phyloP scores from a whole-genome alignment of 257 asterid genomes.

The Salvia splendens region DNA sequence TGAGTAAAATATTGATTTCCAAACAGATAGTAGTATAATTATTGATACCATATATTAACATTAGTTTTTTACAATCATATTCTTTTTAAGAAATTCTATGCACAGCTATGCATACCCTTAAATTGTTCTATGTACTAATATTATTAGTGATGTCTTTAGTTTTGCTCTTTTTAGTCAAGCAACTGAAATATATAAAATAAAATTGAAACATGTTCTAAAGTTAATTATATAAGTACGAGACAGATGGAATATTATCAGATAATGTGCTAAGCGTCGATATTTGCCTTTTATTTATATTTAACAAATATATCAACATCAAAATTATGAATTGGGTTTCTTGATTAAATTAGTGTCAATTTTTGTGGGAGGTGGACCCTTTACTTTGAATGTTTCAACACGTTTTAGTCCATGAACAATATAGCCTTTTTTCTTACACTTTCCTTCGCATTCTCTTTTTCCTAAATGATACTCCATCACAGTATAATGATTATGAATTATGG shows the following conservation, averaged over 20 bases:
- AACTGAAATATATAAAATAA: not conserved
- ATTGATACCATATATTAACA: not conserved
- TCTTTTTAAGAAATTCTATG: not conserved
- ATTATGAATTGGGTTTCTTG: constrained; percentile 20
- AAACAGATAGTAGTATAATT: not conserved
- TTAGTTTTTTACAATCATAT: not conserved
- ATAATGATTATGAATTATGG: not conserved
- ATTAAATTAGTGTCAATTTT: constrained; percentile 32
- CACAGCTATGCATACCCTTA: not conserved
- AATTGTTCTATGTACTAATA: not conserved
- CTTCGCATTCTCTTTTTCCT: not conserved
- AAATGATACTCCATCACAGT: not conserved
- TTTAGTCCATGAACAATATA: constrained; percentile 14
- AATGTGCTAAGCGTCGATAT: not conserved
- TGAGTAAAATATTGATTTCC: not conserved
- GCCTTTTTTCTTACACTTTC: constrained; percentile 23
- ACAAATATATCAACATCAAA: constrained; percentile 17
- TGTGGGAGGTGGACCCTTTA: constrained; percentile 35
- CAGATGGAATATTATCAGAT: not conserved
- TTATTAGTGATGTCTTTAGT: too few relatives aligned
- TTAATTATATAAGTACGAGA: not conserved
- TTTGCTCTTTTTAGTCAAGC: too few relatives aligned
- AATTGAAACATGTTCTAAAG: not conserved
- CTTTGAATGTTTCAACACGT: constrained; percentile 31
- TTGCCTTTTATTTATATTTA: constrained; percentile 21